Conservation (phyloP, 2,329 filamentous ascomycete genomes). For the Stemphylium vesicarium region DNA sequence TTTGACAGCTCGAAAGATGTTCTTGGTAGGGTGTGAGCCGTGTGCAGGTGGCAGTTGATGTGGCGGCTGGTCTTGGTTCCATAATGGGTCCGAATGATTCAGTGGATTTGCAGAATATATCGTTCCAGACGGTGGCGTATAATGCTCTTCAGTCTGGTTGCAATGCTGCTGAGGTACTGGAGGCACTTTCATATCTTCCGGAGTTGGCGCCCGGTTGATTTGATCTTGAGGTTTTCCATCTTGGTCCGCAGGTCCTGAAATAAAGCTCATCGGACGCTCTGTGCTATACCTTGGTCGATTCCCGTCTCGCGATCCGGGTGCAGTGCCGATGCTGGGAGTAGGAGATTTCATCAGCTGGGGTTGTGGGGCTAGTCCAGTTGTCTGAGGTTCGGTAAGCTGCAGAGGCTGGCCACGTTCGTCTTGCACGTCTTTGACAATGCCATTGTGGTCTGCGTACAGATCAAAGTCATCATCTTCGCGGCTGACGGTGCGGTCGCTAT, state of each 20-base stretch:
- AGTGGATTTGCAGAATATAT: slow-evolving; percentile 18
- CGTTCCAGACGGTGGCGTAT: slow-evolving; percentile 5
- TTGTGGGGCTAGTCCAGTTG: slow-evolving; percentile 8
- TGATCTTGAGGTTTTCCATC: slow-evolving; percentile 46
- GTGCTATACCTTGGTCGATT: slow-evolving; percentile 35
- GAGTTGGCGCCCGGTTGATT: slow-evolving; percentile 34
- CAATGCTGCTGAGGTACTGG: slow-evolving; percentile 12
- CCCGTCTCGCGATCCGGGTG: slow-evolving; percentile 25
- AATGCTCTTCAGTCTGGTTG: slow-evolving; percentile 11
- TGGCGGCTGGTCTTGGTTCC: slow-evolving; percentile 1
- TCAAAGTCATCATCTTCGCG: slow-evolving; percentile 40
- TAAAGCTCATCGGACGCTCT: slow-evolving; percentile 48
- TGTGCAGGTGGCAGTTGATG: slow-evolving; percentile 2
- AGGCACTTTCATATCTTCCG: slow-evolving; percentile 10
- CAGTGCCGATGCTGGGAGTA: slow-evolving; percentile 6
- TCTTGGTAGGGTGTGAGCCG: slow-evolving; percentile 9
- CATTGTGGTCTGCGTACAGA: slow-evolving; percentile 47
- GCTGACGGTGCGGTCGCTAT: slow-evolving; percentile 22
- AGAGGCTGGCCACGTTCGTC: slow-evolving; percentile 40
- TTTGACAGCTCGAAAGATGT: slow-evolving; percentile 1
- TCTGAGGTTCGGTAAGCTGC: slow-evolving; percentile 24
- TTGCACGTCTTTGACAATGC: slow-evolving; percentile 44
- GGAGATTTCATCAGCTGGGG: slow-evolving; percentile 4
- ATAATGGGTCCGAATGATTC: slow-evolving; percentile 8
- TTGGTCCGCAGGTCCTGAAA: slow-evolving; percentile 42